Evolutionary conservation across 176 grass and related monocot species (phyloP), one percentile per base, ranked within the genome.

Genomic region (Alopecurus myosuroides): DNA sequence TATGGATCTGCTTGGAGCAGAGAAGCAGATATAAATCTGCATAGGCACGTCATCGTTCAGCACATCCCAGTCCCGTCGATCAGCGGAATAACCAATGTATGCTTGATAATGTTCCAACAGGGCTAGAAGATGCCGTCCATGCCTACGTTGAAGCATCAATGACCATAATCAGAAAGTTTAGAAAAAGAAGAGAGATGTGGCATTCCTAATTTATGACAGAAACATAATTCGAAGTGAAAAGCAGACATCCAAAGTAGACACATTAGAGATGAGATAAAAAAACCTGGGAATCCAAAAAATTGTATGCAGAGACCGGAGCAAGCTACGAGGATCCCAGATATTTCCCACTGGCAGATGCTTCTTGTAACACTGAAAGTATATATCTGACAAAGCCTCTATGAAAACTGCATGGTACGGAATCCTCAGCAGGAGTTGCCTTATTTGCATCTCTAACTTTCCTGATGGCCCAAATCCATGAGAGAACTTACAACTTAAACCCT

Each of bases 11-110:
- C 92, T 89, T 36, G 76, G 70, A 58, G 69, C 65, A 77, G 84
- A 81, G 77, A 94, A 94, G 15, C 62, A 80, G 23, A 94, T 81
- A 84, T 87, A 91, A 75, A 94, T 94, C 62, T 82, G 61, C 63
- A 85, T 56, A 61, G 79, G 57, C 11, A 12, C 57, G 11, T 55
- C 52, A 45, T 13, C 42, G 11, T 42, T 42, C 9, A 26, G 11
- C 23, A 13, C n/a, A 28, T 26, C 11, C 56, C 23, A 28, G 56
- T 28, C 23, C 12, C 11, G 57, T 61, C 28, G 25, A 18, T 18
- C 4, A 78, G 1, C 7, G 23, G 57, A 14, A 41, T 31, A 65
- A 14, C 20, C 11, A 42, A 15, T 12, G 41, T 48, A 87, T 30
- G 52, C 74, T 46, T 28, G 34, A 74, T 37, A 78, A 90, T 94